Conservation (phyloP, 306 rosid genomes). For the Sicyos baderoa region DNA sequence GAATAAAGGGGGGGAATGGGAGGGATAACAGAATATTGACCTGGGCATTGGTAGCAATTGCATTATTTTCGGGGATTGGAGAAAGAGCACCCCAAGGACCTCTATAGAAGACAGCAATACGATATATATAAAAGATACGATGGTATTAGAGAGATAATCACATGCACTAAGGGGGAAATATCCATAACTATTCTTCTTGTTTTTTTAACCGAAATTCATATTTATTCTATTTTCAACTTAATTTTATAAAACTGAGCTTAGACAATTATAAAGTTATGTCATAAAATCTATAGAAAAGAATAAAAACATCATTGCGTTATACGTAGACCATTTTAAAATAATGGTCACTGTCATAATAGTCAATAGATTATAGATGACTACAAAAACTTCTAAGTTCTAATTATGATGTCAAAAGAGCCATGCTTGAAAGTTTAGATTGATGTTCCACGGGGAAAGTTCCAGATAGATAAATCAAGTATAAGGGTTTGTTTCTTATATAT, state of each 20-base stretch:
- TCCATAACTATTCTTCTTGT: too few relatives aligned
- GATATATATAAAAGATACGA: constrained; percentile 15
- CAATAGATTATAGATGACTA: background rate
- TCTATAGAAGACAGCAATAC: constrained; percentile 42
- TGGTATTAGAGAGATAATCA: background rate
- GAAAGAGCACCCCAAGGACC: constrained; percentile 99
- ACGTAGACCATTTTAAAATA: background rate
- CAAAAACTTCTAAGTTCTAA: too few relatives aligned
- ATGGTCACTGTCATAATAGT: background rate
- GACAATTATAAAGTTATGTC: background rate
- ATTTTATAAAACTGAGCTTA: background rate
- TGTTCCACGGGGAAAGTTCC: background rate
- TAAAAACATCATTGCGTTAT: constrained; percentile 10
- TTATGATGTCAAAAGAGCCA: background rate
- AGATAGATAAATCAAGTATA: background rate
- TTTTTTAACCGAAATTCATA: background rate
- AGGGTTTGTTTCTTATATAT: background rate
- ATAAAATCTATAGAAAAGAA: background rate
- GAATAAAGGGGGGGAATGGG: background rate
- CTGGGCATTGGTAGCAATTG: constrained; percentile 64
- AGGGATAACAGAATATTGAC: constrained; percentile 22
- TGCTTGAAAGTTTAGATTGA: background rate
- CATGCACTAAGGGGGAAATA: background rate
- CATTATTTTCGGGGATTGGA: constrained; percentile 93
- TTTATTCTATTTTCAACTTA: background rate